Percentiles rank a stretch among this genome's conserved stretches.
Conservation (phyloP, 805 yeast species). For the Saturnispora dispora region DNA sequence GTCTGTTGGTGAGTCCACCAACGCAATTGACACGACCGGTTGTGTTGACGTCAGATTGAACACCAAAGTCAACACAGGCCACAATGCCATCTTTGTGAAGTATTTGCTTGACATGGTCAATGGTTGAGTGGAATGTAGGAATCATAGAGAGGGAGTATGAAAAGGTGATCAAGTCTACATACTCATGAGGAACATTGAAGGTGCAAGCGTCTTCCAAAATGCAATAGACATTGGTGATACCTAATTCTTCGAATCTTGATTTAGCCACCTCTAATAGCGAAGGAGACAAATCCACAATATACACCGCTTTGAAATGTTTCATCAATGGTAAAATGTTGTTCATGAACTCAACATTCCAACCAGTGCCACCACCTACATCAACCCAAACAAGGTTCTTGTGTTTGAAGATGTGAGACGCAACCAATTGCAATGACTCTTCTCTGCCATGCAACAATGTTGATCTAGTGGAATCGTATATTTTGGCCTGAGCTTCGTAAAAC, state of each 20-base stretch:
- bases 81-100: constrained; percentile 53
- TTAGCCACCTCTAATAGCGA: constrained; percentile 67
- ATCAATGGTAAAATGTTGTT: constrained; percentile 40
- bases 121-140: constrained; percentile 70
- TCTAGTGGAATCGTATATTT: constrained; percentile 67
- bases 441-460: constrained; percentile 60
- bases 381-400: constrained; percentile 51
- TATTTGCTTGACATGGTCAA: constrained; percentile 52
- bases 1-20: constrained; percentile 65
- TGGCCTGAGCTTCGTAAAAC: constrained; percentile 71
- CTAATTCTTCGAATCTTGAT: constrained; percentile 40
- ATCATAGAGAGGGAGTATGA: constrained; percentile 81
- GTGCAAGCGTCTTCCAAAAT: constrained; percentile 69
- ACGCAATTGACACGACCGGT: constrained; percentile 63
- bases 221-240: constrained; percentile 55
- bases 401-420: constrained; percentile 44
- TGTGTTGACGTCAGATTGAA: constrained; percentile 55
- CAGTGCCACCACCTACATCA: constrained; percentile 85
- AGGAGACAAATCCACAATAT: constrained; percentile 68
- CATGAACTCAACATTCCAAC: constrained; percentile 74
- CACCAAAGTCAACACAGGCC: constrained; percentile 73
- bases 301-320: constrained; percentile 51
- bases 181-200: constrained; percentile 41
- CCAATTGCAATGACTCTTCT: constrained; percentile 50
- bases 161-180: constrained; percentile 68